Evolutionary conservation across 2,329 filamentous ascomycete species (phyloP).

Genomic region (Xylariaceae sp.): DNA sequence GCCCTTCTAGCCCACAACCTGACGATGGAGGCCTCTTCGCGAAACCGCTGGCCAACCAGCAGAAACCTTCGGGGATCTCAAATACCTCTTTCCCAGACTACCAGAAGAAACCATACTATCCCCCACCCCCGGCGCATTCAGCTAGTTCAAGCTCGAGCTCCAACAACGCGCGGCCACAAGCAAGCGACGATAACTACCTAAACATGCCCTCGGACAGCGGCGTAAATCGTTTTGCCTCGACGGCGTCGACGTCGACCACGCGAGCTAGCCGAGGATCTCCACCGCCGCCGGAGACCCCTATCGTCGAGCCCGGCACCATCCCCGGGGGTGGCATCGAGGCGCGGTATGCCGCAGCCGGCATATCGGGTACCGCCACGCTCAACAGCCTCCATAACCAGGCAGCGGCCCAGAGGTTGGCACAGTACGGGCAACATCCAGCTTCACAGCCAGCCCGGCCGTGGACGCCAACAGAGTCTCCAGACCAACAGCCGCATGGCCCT

Average conservation of each 20-base stretch:
- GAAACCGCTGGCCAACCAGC: constrained; percentile 46
- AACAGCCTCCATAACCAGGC: constrained; percentile 75
- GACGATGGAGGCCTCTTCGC: constrained; percentile 79
- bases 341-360: constrained; percentile 83
- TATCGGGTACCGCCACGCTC: constrained; percentile 76
- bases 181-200: constrained; percentile 24
- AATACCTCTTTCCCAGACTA: constrained; percentile 40
- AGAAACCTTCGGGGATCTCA: constrained; percentile 30
- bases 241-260: constrained; percentile 88
- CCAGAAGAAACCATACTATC: constrained; percentile 53
- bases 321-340: constrained; percentile 80
- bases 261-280: constrained; percentile 87
- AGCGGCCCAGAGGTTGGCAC: constrained; percentile 70
- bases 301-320: constrained; percentile 63
- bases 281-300: constrained; percentile 86
- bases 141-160: constrained; percentile 23
- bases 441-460: constrained; percentile 60
- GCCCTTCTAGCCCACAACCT: constrained; percentile 68
- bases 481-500: constrained; percentile 78
- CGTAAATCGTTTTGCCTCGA: constrained; percentile 64
- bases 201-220: constrained; percentile 37
- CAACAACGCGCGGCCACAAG: constrained; percentile 24
- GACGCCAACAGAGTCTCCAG: constrained; percentile 90
- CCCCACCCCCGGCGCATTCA: constrained; percentile 40
- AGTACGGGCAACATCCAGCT: constrained; percentile 56